These are phyloP conservation scores for Blastocystis sp. DNA, from an alignment of 352 stramenopile genomes.

Conservation along the genomic window DNA sequence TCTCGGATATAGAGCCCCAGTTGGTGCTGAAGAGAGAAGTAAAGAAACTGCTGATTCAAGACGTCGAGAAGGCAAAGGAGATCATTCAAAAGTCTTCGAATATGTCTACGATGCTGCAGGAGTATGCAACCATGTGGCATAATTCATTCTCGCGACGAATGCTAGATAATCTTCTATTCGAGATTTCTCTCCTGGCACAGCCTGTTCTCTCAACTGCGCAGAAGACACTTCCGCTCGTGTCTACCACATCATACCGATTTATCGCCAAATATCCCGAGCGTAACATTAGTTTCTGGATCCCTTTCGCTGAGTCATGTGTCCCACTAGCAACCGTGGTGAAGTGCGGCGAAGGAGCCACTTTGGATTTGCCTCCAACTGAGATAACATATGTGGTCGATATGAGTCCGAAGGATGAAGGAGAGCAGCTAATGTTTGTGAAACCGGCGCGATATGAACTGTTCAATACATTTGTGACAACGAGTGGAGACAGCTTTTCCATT, in stretches of 20 bases:
- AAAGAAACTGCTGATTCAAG: not conserved
- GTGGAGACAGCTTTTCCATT: not conserved
- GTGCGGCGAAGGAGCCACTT: not conserved
- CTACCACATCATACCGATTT: not conserved
- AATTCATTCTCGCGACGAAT: constrained; percentile 10
- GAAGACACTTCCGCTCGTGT: not conserved
- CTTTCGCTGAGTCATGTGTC: not conserved
- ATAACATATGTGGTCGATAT: not conserved
- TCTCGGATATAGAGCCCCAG: not conserved
- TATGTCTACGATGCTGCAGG: not conserved
- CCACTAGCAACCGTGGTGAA: constrained; percentile 35
- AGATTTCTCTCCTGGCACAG: constrained; percentile 9
- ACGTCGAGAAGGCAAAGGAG: not conserved
- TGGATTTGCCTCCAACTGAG: not conserved
- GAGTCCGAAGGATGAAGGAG: not conserved
- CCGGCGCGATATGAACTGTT: not conserved
- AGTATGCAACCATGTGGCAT: constrained; percentile 14
- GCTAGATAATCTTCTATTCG: not conserved
- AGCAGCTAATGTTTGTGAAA: not conserved
- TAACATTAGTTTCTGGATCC: constrained; percentile 40
- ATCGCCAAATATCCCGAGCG: constrained; percentile 47
- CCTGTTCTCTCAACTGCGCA: not conserved
- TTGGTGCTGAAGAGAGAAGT: constrained; percentile 13
- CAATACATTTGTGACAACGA: not conserved
- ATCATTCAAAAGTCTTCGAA: not conserved